These are phyloP conservation scores for Mytilinidion resinicola DNA, from an alignment of 495 filamentous ascomycete genomes.

Conservation along the genomic window DNA sequence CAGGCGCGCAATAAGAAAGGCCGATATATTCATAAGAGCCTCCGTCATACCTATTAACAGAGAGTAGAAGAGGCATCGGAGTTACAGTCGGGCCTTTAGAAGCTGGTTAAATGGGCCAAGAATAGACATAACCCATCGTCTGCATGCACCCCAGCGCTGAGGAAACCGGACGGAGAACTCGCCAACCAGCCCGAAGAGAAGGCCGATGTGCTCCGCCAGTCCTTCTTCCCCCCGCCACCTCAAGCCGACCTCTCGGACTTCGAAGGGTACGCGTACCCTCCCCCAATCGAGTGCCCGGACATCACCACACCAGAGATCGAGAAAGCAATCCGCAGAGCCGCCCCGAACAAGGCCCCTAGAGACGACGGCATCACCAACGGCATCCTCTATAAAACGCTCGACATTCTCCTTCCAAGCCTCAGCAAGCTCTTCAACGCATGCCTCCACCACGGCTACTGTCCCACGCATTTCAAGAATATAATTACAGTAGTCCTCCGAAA, in stretches of 20 bases:
- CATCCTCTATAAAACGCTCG: conserved; percentile 11
- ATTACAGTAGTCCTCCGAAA: conserved; percentile 36
- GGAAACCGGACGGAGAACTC: neutral
- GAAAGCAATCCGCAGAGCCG: conserved; percentile 15
- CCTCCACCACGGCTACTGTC: conserved; percentile 24
- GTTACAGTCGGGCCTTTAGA: neutral
- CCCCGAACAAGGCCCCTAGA: conserved; percentile 31
- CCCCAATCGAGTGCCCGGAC: conserved; percentile 16
- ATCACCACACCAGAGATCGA: conserved; percentile 24
- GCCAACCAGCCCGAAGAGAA: neutral
- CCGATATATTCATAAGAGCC: neutral
- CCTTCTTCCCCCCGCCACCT: conserved; percentile 29
- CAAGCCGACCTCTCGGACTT: conserved; percentile 29
- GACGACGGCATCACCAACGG: conserved; percentile 17
- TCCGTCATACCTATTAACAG: neutral
- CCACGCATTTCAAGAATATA: conserved; percentile 26
- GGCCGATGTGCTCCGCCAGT: neutral
- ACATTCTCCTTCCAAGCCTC: conserved; percentile 1
- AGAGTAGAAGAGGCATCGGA: neutral
- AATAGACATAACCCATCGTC: neutral
- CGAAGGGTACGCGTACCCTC: conserved; percentile 11
- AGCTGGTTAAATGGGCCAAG: conserved; percentile 7
- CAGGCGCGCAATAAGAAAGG: neutral
- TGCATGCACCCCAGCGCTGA: neutral
- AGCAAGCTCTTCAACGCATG: neutral